phyloP scores from a whole-genome alignment of 139 green algal species.

The Volvox reticuliferus region DNA sequence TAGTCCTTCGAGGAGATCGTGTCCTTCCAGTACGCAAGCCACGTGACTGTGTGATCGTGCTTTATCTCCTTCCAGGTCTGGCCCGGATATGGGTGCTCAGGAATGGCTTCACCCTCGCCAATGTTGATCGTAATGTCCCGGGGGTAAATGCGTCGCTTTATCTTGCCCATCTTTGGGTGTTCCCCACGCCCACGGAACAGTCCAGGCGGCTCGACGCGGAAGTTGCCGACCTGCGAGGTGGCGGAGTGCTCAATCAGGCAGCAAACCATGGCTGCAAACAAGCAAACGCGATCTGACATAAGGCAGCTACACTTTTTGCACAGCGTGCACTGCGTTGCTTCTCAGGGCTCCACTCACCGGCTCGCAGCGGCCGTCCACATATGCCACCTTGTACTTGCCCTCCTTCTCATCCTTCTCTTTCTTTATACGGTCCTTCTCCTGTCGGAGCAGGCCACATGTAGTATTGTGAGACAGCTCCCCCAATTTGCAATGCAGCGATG shows the following conservation, averaged over 20 bases:
- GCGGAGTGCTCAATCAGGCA: no score
- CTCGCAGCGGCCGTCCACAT: constrained; percentile 91
- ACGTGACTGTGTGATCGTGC: constrained; percentile 97
- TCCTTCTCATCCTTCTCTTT: constrained; percentile 86
- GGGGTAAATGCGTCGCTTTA: constrained; percentile 97
- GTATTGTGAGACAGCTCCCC: no score
- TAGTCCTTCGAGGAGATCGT: constrained; percentile 91
- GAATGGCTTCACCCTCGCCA: constrained; percentile 79
- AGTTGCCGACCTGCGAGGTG: constrained; percentile 94
- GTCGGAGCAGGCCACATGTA: constrained; percentile 37
- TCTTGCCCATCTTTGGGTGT: constrained; percentile 98
- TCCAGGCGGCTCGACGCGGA: constrained; percentile 96
- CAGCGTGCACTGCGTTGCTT: no score
- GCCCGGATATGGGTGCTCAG: constrained; percentile 89
- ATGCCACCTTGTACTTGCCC: constrained; percentile 92
- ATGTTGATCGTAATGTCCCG: constrained; percentile 99
- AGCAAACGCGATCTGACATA: no score
- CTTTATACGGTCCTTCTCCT: constrained; percentile 94
- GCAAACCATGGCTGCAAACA: no score
- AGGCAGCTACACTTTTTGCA: no score
- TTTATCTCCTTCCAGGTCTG: constrained; percentile 79
- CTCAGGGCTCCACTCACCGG: constrained; percentile 62
- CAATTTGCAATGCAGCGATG: no score
- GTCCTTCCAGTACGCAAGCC: constrained; percentile 98
- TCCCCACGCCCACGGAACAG: constrained; percentile 98